phyloP scores from a whole-genome alignment of 352 stramenopile genomes.

The Phytophthora idaei region DNA sequence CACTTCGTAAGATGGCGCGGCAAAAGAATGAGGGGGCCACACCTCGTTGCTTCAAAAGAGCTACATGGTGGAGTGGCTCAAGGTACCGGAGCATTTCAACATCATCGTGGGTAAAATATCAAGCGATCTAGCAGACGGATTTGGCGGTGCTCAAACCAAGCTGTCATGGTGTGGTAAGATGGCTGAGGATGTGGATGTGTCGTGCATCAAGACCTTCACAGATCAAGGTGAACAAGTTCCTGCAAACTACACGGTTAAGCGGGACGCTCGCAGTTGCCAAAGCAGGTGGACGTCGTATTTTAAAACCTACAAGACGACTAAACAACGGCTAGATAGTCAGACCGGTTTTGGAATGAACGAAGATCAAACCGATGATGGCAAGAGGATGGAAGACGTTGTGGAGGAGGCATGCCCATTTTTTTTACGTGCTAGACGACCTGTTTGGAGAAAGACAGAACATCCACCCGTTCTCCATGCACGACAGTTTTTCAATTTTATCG shows the following conservation, averaged over 20 bases:
- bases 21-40: neutral
- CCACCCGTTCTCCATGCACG: neutral
- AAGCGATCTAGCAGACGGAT: neutral
- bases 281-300: conserved; percentile 10
- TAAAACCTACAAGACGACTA: conserved; percentile 10
- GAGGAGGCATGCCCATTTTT: conserved; percentile 5
- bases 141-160: conserved; percentile 9
- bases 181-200: neutral
- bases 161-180: conserved; percentile 3
- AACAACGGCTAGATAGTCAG: conserved; percentile 3
- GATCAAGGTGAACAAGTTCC: neutral
- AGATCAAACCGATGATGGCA: neutral
- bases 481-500: neutral
- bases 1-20: too few species aligned
- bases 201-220: conserved; percentile 2
- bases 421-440: neutral
- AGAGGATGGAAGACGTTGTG: conserved; percentile 1
- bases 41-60: conserved; percentile 11
- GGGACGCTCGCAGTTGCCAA: conserved; percentile 5
- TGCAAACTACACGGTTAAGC: conserved; percentile 7
- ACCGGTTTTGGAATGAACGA: conserved; percentile 7
- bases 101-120: conserved; percentile 6
- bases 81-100: conserved; percentile 1
- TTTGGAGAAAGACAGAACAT: conserved; percentile 13
- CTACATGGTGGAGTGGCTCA: conserved; percentile 10